These are phyloP conservation scores for Euphorbia lathyris DNA, from an alignment of 345 rosid species.

Conservation along the genomic window DNA sequence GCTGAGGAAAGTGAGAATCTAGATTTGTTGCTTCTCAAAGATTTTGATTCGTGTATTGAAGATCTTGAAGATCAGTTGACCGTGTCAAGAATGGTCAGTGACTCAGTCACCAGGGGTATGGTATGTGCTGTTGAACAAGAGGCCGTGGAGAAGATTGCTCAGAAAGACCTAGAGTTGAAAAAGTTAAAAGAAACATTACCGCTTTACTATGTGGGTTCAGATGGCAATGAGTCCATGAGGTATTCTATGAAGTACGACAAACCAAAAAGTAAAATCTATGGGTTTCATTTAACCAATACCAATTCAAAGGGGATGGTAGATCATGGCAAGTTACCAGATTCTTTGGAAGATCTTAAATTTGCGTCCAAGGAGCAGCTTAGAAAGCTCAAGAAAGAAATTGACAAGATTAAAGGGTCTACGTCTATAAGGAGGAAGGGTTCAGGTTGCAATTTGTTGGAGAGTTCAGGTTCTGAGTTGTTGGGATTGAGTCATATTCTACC, in stretches of 20 bases:
- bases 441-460: too few relatives aligned
- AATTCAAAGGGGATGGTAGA: slow-evolving; percentile 20
- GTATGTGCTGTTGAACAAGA: slow-evolving; percentile 46
- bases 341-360: slow-evolving; percentile 34
- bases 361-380: slow-evolving; percentile 46
- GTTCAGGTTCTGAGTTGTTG: too few relatives aligned
- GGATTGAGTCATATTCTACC: too few relatives aligned
- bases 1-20: slow-evolving; percentile 47
- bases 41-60: slow-evolving; percentile 58
- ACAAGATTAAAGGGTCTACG: slow-evolving; percentile 36
- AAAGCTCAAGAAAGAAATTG: slow-evolving; percentile 57
- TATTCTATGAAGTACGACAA: slow-evolving; percentile 13
- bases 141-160: slow-evolving; percentile 58
- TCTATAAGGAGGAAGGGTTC: too few relatives aligned
- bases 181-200: slow-evolving; percentile 41
- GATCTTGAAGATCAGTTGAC: slow-evolving; percentile 51
- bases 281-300: slow-evolving; percentile 14
- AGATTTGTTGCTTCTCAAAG: slow-evolving; percentile 43
- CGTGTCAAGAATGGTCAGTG: slow-evolving; percentile 74
- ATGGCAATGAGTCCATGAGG: slow-evolving; percentile 24
- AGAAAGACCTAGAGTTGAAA: slow-evolving; percentile 61
- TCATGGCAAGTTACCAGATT: slow-evolving; percentile 27
- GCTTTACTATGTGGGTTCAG: slow-evolving; percentile 28
- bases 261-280: slow-evolving; percentile 1
- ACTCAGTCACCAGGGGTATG: slow-evolving; percentile 73